Evolutionary conservation across 345 rosid genomes (phyloP).

Genomic region (Pistacia integerrima): DNA sequence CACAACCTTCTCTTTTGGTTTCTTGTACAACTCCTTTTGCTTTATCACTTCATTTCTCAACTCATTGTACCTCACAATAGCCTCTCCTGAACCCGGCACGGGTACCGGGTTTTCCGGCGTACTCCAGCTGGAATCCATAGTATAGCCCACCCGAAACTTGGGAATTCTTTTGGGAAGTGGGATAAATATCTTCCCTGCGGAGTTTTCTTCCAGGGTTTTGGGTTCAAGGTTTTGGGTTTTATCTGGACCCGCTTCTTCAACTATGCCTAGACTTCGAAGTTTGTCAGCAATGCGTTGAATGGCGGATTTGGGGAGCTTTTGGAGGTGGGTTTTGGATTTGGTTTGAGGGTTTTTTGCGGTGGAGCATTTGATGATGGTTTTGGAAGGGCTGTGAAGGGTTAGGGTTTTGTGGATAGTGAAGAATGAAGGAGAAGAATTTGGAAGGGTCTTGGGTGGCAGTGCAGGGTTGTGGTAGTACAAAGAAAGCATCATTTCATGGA

Average conservation of each 20-base stretch:
- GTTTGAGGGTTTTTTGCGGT: slow-evolving; percentile 16
- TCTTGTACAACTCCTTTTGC: slow-evolving; percentile 43
- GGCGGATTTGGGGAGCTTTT: slow-evolving; percentile 64
- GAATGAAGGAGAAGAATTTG: slow-evolving; percentile 22
- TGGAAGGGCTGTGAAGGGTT: slow-evolving; percentile 12
- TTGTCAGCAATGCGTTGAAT: slow-evolving; percentile 90
- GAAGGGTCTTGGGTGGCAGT: slow-evolving; percentile 34
- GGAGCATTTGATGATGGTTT: not conserved
- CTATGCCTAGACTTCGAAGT: slow-evolving; percentile 87
- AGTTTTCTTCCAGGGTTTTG: slow-evolving; percentile 4
- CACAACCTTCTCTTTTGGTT: slow-evolving; percentile 42
- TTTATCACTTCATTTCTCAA: slow-evolving; percentile 50
- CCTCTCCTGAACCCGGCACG: slow-evolving; percentile 69
- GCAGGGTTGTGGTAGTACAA: slow-evolving; percentile 26
- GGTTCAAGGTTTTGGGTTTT: not conserved
- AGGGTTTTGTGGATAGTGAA: slow-evolving; percentile 27
- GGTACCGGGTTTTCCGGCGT: slow-evolving; percentile 87
- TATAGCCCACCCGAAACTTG: slow-evolving; percentile 80
- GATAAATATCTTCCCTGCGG: slow-evolving; percentile 79
- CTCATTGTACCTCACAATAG: slow-evolving; percentile 59
- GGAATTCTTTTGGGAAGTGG: slow-evolving; percentile 69
- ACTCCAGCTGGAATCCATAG: slow-evolving; percentile 95
- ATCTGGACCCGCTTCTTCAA: slow-evolving; percentile 35
- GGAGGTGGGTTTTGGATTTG: slow-evolving; percentile 34
- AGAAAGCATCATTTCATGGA: slow-evolving; percentile 50